These are phyloP conservation scores for Aspergillus quadricinctus DNA, from an alignment of 2,329 filamentous ascomycete species.

Conservation along the genomic window DNA sequence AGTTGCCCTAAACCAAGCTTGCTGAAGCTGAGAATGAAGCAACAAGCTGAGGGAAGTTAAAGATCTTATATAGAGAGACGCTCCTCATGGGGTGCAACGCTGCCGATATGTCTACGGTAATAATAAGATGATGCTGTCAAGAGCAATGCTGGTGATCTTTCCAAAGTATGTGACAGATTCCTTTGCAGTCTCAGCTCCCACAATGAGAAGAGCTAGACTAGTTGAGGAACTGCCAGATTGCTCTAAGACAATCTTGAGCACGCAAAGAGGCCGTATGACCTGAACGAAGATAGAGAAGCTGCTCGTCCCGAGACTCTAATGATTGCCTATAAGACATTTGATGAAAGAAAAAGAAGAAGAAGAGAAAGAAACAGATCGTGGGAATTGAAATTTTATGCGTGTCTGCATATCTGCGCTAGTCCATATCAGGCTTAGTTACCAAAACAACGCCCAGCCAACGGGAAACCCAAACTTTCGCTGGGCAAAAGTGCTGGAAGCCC, in stretches of 20 bases:
- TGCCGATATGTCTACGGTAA: conserved; percentile 4
- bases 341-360: conserved; percentile 47
- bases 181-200: conserved; percentile 51
- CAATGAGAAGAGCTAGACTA: conserved; percentile 58
- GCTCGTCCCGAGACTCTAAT: conserved; percentile 99
- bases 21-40: conserved; percentile 79
- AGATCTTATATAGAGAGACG: background rate
- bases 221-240: conserved; percentile 66
- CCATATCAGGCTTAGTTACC: conserved; percentile 10
- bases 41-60: conserved; percentile 50
- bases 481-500: background rate
- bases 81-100: background rate
- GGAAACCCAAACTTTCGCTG: conserved; percentile 1
- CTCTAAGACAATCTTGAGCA: conserved; percentile 98
- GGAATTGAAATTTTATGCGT: conserved; percentile 23
- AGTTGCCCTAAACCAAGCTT: conserved; percentile 83
- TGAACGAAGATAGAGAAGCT: conserved; percentile 81
- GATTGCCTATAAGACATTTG: conserved; percentile 70
- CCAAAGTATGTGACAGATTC: conserved; percentile 40
- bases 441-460: background rate
- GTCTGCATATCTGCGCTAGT: conserved; percentile 27
- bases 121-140: background rate
- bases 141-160: background rate
- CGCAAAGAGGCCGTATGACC: conserved; percentile 79
- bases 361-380: conserved; percentile 35